Conservation (phyloP, 805 yeast species). For the Clavispora phyllophila region DNA sequence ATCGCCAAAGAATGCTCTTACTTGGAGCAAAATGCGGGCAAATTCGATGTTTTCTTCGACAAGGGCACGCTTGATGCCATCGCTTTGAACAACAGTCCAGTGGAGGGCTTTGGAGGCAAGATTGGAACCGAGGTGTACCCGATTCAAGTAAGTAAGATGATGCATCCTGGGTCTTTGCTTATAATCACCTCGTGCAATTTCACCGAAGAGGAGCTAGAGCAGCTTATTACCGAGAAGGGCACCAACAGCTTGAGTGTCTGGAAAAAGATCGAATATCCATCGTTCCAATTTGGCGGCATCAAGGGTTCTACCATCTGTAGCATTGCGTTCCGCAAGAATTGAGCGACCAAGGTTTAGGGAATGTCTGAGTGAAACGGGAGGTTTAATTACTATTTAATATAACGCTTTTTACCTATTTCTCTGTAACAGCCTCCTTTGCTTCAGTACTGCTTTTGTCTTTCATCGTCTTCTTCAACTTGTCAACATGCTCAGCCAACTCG, state of each 20-base stretch:
- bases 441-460: not conserved
- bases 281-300: constrained; percentile 83
- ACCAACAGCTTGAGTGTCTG: constrained; percentile 48
- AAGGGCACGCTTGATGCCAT: constrained; percentile 98
- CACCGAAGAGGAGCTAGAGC: constrained; percentile 69
- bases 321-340: constrained; percentile 59
- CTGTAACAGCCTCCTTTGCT: not conserved
- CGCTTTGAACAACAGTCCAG: constrained; percentile 63
- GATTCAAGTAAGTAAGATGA: constrained; percentile 47
- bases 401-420: not conserved
- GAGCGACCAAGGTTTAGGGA: not conserved
- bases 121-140: constrained; percentile 61
- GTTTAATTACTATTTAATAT: not conserved
- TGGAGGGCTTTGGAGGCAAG: constrained; percentile 39
- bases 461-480: constrained; percentile 23
- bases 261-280: constrained; percentile 71
- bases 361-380: not conserved
- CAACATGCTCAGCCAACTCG: constrained; percentile 49
- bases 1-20: constrained; percentile 38
- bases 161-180: constrained; percentile 54
- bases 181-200: constrained; percentile 91
- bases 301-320: constrained; percentile 86
- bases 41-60: constrained; percentile 76
- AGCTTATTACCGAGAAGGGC: constrained; percentile 43
- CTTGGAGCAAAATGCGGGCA: constrained; percentile 27